These are phyloP conservation scores for Kokia cookei DNA, from an alignment of 441 rosid genomes.

Conservation along the genomic window DNA sequence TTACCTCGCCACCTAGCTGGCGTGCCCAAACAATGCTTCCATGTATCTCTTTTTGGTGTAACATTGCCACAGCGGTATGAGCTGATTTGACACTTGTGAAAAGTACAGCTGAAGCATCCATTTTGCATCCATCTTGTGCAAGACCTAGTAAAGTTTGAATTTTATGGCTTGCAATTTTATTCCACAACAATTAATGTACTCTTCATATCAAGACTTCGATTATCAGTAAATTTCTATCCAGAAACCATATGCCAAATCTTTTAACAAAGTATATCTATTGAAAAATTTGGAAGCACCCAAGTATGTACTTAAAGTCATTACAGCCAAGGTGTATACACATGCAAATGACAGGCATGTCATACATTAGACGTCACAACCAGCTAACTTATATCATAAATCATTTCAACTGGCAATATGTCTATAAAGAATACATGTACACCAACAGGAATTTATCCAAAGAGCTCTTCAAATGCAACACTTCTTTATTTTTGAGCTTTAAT, in stretches of 20 bases:
- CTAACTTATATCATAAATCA: background rate
- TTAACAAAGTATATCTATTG: background rate
- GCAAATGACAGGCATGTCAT: background rate
- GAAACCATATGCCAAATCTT: background rate
- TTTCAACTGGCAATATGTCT: background rate
- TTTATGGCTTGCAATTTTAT: background rate
- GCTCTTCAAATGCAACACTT: background rate
- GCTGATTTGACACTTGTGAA: constrained; percentile 80
- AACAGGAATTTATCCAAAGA: background rate
- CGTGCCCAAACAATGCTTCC: constrained; percentile 87
- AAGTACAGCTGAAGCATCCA: constrained; percentile 83
- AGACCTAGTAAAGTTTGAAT: constrained; percentile 48
- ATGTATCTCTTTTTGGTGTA: constrained; percentile 67
- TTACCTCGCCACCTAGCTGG: constrained; percentile 98
- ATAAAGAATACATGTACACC: background rate
- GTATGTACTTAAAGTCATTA: background rate
- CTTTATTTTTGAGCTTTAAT: background rate
- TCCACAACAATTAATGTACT: background rate
- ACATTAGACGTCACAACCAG: background rate
- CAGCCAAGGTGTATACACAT: background rate
- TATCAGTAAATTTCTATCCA: background rate
- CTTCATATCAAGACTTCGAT: background rate
- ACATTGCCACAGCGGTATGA: constrained; percentile 47
- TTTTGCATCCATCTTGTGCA: constrained; percentile 88
- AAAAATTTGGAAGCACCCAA: background rate